These are phyloP conservation scores for Diaporthe longicolla DNA, from an alignment of 2,329 filamentous ascomycete species.

Conservation along the genomic window DNA sequence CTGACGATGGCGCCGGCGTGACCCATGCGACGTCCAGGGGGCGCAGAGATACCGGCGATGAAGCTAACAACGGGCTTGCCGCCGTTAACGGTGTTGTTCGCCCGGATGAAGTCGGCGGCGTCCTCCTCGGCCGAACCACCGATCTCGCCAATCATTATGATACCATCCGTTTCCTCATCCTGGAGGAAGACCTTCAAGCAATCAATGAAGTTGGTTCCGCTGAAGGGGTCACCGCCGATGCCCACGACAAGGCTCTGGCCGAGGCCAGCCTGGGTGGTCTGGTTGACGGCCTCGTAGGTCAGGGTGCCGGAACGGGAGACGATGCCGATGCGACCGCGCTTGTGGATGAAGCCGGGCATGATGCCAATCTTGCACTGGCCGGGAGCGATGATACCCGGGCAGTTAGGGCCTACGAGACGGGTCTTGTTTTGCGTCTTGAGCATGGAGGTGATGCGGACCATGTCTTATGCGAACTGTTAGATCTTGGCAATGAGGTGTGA, in stretches of 20 bases:
- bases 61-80: slow-evolving; percentile 97
- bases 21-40: slow-evolving; percentile 96
- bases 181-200: slow-evolving; percentile 97
- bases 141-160: slow-evolving; percentile 99
- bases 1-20: slow-evolving; percentile 98
- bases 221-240: slow-evolving; percentile 98
- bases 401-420: slow-evolving; percentile 96
- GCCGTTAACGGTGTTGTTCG: slow-evolving; percentile 87
- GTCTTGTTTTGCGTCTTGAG: slow-evolving; percentile 98
- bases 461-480: slow-evolving; percentile 71
- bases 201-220: slow-evolving; percentile 99
- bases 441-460: slow-evolving; percentile 98
- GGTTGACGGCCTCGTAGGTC: slow-evolving; percentile 99
- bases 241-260: slow-evolving; percentile 98
- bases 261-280: slow-evolving; percentile 96
- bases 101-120: slow-evolving; percentile 94
- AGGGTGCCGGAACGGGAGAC: slow-evolving; percentile 98
- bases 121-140: slow-evolving; percentile 98
- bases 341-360: slow-evolving; percentile 99
- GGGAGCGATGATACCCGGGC: slow-evolving; percentile 93
- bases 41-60: slow-evolving; percentile 98
- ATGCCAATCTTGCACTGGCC: slow-evolving; percentile 99
- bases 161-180: slow-evolving; percentile 96
- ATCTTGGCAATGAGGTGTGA: slow-evolving; percentile 39
- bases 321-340: slow-evolving; percentile 98